Percentiles rank a stretch among this genome's conserved stretches.
These are phyloP conservation scores for Xylaria sp. DNA, from an alignment of 2,329 filamentous ascomycete genomes.

Conservation along the genomic window DNA sequence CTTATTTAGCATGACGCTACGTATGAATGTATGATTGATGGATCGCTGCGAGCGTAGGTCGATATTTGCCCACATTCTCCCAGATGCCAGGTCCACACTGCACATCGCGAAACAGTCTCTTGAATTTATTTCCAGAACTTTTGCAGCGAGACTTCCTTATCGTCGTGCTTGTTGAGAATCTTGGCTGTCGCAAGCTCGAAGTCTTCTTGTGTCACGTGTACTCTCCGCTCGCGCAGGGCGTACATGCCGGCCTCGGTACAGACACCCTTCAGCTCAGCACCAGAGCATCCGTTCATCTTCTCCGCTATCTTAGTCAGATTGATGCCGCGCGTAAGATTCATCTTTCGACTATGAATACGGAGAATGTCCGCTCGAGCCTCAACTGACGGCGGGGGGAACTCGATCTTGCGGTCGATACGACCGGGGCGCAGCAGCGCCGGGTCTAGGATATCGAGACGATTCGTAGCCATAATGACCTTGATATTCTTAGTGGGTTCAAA, in stretches of 20 bases:
- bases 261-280: constrained; percentile 97
- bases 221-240: constrained; percentile 90
- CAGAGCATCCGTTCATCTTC: constrained; percentile 99
- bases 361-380: constrained; percentile 98
- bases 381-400: constrained; percentile 96
- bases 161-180: constrained; percentile 99
- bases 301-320: constrained; percentile 98
- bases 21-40: constrained; percentile 12
- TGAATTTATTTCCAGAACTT: constrained; percentile 80
- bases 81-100: background rate
- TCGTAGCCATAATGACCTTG: constrained; percentile 99
- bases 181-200: constrained; percentile 98
- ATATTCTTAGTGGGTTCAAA: constrained; percentile 99
- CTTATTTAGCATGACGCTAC: constrained; percentile 3
- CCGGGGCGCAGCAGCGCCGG: constrained; percentile 94
- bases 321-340: constrained; percentile 98
- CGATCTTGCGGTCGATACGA: constrained; percentile 97
- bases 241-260: constrained; percentile 99
- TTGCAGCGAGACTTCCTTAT: constrained; percentile 92
- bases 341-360: constrained; percentile 95
- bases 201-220: constrained; percentile 98
- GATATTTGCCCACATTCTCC: constrained; percentile 11
- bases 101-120: constrained; percentile 2
- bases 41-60: background rate
- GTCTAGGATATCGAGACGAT: constrained; percentile 96